Base-by-base conservation (phyloP, 148 eudicot genomes). In the Rhododendron williamsianum region DNA sequence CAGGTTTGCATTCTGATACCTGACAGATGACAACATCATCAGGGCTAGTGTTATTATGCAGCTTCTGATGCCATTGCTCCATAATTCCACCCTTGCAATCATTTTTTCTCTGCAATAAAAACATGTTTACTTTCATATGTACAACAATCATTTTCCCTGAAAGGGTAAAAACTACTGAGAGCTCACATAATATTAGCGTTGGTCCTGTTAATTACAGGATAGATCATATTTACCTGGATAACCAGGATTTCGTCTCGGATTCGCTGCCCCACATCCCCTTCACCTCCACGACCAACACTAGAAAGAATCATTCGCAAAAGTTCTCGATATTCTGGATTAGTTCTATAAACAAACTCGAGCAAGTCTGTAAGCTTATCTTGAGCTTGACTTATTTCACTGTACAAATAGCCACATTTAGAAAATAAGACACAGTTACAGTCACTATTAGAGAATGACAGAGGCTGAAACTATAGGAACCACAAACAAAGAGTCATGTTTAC, bases 11-110 rank as follows among this genome's bases (percentile, higher is more conserved):
- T 76, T 33, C 45, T n/a, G 45, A 77, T 92, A 97, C 98, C 99
- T 95, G 98, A 86, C 98, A 95, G 87, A 97, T 97, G 51, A 97
- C 91, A 81, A 97, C 99, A 90, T 97, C 98, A 87, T 97, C 98
- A 82, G 99, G 99, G 89, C 99, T 97, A 49, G 99, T 97, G 88
- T 97, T 97, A 86, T 97, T 95, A 89, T 97, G 99, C 88, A 97
- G 89, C 89, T 97, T 97, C 86, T 97, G 99, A 86, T 97, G 99
- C 99, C 99, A 97, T 90, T 97, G 96, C 88, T 97, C 99, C 98
- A 97, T 97, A 84, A 97, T 90, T 86, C 95, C 99, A 86, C 99
- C 99, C 82, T 94, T 94, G 92, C 99, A 97, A 78, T 92, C 89
- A 89, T 97, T 97, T 30, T 97, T 95, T 87, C 98, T 95, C 99